Evolutionary conservation across 495 filamentous ascomycete species (phyloP), one percentile per base, ranked within the genome.

Genomic region (Parmelia sp.): DNA sequence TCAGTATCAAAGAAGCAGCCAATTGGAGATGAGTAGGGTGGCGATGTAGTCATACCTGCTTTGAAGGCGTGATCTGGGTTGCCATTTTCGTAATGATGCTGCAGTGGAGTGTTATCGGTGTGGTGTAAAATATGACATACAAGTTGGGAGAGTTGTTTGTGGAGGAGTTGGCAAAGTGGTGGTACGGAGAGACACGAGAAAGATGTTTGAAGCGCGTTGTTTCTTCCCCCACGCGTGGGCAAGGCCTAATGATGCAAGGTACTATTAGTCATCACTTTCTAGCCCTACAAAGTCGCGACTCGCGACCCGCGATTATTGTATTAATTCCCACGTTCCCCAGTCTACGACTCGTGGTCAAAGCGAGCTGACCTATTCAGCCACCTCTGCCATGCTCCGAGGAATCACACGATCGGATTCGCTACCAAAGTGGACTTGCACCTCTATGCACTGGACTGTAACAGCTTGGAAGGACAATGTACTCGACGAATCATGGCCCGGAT

Each of bases 1-100:
- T 82, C 76, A 81, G 78, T 62, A 68, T 71, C 56, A 66, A 8
- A 60, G 49, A 42, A 61, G 58, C 33, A 51, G 57, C 45, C 17
- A 62, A 4, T 31, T 40, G n/a, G 29, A 10, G 68, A 66, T 56
- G 36, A 55, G 61, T 37, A 44, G 74, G 78, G 72, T 78, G 77
- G 77, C 71, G 57, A 73, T 74, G 70, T 76, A 74, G 65, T 71
- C 72, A 71, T 82, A 93, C 90, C 84, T 90, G 87, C 84, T 96
- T 94, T 66, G 91, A 94, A 60, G 91, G 90, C 68, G 90, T 94
- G 72, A 90, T 73, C 71, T 89, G 79, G 60, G 84, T 79, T 70
- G 88, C 79, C 90, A 74, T 70, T 70, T 57, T 75, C n/a, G 64
- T 73, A 15, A 51, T 1, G 7, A 27, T 47, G 11, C 35, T 29